Conservation (phyloP, 331 rosid species). For the Prunus yedoensis region DNA sequence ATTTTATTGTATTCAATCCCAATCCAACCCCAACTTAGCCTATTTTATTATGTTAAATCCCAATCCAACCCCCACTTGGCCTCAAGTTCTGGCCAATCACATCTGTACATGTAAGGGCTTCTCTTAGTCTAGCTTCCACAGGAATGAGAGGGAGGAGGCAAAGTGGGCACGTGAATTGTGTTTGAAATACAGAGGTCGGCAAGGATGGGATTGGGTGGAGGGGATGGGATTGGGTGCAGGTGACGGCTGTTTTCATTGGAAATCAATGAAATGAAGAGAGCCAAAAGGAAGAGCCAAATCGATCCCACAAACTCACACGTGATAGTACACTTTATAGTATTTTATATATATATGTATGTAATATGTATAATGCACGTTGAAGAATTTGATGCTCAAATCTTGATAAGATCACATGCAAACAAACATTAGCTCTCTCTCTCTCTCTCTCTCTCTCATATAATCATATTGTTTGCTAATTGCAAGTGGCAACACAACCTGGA, state of each 20-base stretch:
- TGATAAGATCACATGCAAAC: constrained; percentile 10
- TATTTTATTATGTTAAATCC: background rate
- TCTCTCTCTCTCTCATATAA: background rate
- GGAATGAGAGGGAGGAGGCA: background rate
- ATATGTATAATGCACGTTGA: no score
- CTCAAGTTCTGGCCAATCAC: no score
- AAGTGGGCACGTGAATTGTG: constrained; percentile 22
- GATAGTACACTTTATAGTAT: background rate
- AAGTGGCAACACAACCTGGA: background rate
- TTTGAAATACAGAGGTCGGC: background rate
- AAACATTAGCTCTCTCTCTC: background rate
- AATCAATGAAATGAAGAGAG: background rate
- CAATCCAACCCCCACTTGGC: background rate
- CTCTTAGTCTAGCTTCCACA: no score
- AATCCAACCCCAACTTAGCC: no score
- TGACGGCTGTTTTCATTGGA: constrained; percentile 4
- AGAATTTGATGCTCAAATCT: no score
- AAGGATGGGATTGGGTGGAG: background rate
- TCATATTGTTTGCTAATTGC: background rate
- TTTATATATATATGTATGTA: no score
- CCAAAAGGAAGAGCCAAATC: background rate
- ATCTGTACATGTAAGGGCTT: no score
- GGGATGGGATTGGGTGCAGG: no score
- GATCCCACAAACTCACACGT: constrained; percentile 15
- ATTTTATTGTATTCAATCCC: background rate